Percentiles rank a stretch among this genome's conserved stretches.
Conservation (phyloP, 257 asterid species). For the Solanum chilense region DNA sequence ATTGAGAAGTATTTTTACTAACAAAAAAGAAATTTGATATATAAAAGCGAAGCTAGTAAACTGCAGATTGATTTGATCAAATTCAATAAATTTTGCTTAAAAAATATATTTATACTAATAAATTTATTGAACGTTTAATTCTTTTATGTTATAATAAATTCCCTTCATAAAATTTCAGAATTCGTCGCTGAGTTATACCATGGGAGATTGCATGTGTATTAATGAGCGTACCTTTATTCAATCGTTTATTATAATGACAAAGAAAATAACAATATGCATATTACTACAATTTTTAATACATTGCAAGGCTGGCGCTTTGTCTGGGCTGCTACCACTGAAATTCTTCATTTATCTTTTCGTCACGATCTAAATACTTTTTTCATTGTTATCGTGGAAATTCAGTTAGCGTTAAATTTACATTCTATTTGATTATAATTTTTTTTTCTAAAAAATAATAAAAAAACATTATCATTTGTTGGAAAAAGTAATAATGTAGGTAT, state of each 20-base stretch:
- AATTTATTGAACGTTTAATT: not conserved
- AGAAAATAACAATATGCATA: not conserved
- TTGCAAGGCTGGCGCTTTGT: not conserved
- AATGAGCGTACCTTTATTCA: conserved; percentile 10
- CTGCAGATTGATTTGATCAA: not conserved
- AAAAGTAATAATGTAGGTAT: not conserved
- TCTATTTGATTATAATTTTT: no score
- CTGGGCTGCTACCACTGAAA: not conserved
- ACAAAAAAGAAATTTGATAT: no score
- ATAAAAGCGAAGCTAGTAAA: not conserved
- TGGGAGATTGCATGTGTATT: not conserved
- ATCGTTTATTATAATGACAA: not conserved
- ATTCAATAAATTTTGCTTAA: no score
- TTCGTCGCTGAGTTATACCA: not conserved
- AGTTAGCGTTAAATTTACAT: not conserved
- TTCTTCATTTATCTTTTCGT: not conserved
- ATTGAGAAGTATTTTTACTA: not conserved
- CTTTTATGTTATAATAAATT: not conserved
- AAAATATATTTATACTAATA: no score
- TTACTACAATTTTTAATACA: not conserved
- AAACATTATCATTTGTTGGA: not conserved
- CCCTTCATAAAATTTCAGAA: not conserved
- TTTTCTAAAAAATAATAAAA: no score
- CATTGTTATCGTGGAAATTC: no score
- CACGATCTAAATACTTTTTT: not conserved